phyloP scores from a whole-genome alignment of 1,139 yeast genomes.

The Blastobotrys capitulatus region DNA sequence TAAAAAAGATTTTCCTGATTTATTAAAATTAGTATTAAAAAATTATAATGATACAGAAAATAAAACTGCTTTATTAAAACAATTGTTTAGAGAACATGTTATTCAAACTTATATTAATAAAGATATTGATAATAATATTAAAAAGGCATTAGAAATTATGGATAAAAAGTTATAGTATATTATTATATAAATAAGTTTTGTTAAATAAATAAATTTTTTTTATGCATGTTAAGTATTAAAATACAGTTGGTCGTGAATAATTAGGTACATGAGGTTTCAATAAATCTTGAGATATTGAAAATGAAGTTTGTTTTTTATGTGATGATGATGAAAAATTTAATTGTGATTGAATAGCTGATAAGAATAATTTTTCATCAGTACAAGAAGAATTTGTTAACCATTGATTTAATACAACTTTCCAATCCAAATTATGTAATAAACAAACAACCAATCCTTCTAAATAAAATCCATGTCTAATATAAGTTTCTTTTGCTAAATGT shows the following conservation, averaged over 20 bases:
- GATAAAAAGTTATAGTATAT: slow-evolving; percentile 3
- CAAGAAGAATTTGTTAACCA: slow-evolving; percentile 6
- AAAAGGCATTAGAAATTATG: slow-evolving; percentile 16
- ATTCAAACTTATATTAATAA: slow-evolving; percentile 20
- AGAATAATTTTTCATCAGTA: slow-evolving; percentile 1
- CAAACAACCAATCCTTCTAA: slow-evolving; percentile 12
- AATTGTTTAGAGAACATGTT: slow-evolving; percentile 39
- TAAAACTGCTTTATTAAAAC: slow-evolving; percentile 42
- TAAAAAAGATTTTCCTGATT: slow-evolving; percentile 47
- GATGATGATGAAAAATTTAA: not conserved
- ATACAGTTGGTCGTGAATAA: slow-evolving; percentile 2
- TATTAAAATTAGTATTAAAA: slow-evolving; percentile 64
- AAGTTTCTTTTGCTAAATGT: slow-evolving; percentile 6
- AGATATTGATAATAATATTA: slow-evolving; percentile 26
- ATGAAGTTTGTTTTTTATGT: not conserved
- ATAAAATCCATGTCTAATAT: slow-evolving; percentile 9
- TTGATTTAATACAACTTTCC: slow-evolving; percentile 3
- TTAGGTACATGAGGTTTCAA: not conserved
- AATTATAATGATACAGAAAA: slow-evolving; percentile 46
- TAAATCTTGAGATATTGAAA: not conserved
- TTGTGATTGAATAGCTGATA: slow-evolving; percentile 6
- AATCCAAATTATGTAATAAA: slow-evolving; percentile 8
- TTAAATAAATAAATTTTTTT: not conserved
- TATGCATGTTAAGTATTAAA: not conserved
- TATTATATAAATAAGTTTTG: not conserved